A percentile compares a stretch with the other conserved stretches of the same genome.
These are phyloP conservation scores for Xylaria arbuscula DNA, from an alignment of 2,329 filamentous ascomycete genomes.

Conservation along the genomic window DNA sequence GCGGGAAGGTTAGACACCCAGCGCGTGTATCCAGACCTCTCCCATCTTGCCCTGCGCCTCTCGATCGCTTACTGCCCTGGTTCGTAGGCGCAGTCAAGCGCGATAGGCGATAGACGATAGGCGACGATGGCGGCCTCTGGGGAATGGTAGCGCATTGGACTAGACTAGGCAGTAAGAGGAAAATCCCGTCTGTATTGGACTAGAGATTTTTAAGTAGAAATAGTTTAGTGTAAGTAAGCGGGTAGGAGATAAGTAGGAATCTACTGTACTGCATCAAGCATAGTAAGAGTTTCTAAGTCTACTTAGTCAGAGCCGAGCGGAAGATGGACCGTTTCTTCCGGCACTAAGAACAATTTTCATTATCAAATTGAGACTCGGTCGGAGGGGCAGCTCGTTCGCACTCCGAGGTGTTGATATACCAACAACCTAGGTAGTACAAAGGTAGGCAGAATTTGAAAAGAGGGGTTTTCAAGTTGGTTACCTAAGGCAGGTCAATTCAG, in stretches of 20 bases:
- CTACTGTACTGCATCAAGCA: not conserved
- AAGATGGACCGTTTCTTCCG: not conserved
- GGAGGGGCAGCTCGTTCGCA: not conserved
- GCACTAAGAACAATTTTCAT: not conserved
- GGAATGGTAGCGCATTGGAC: not conserved
- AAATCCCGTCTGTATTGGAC: not conserved
- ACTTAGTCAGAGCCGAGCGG: not conserved
- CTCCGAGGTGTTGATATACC: not conserved
- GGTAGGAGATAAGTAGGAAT: too few relatives aligned
- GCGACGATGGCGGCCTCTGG: slow-evolving; percentile 30
- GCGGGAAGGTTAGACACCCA: slow-evolving; percentile 7
- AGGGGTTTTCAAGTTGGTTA: not conserved
- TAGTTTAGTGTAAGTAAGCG: too few relatives aligned
- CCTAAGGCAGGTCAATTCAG: too few relatives aligned
- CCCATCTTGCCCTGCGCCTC: slow-evolving; percentile 14
- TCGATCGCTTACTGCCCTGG: not conserved
- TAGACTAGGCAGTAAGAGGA: not conserved
- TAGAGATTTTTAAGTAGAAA: too few relatives aligned
- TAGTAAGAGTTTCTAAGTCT: not conserved
- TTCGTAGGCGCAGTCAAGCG: slow-evolving; percentile 29
- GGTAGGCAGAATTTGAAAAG: slow-evolving; percentile 7
- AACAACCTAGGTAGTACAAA: not conserved
- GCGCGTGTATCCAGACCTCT: slow-evolving; percentile 1
- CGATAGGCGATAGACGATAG: slow-evolving; percentile 35
- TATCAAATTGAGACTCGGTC: not conserved